Percentiles rank a stretch among this genome's conserved stretches.
Conservation (phyloP, 768 basidiomycete genomes). For the Boletellus sp. region DNA sequence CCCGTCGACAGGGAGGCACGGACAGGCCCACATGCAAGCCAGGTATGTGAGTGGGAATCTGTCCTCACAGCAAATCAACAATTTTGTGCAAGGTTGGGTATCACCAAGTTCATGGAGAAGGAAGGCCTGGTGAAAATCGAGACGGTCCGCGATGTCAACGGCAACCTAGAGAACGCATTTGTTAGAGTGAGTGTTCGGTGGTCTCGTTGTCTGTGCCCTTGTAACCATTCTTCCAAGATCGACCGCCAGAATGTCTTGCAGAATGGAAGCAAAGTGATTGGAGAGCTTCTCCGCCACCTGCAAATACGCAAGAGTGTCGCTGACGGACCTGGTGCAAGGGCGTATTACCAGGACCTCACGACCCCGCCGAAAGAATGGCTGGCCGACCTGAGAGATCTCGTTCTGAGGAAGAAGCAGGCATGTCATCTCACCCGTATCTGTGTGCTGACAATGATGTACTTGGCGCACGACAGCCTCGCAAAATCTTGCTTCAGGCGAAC, state of each 20-base stretch:
- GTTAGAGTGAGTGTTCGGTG: conserved; percentile 49
- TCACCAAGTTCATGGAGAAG: conserved; percentile 73
- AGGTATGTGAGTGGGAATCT: conserved; percentile 43
- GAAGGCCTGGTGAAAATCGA: conserved; percentile 68
- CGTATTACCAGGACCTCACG: conserved; percentile 78
- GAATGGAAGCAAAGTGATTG: conserved; percentile 62
- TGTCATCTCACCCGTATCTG: conserved; percentile 19
- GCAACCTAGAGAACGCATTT: conserved; percentile 63
- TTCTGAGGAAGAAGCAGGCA: conserved; percentile 76
- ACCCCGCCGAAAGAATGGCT: conserved; percentile 70
- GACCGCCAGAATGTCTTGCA: conserved; percentile 66
- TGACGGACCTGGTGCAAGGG: conserved; percentile 73
- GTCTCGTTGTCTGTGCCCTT: background rate
- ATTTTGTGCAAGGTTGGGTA: conserved; percentile 55
- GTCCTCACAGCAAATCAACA: background rate
- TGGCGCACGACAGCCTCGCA: conserved; percentile 56
- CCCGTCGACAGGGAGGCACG: conserved; percentile 75
- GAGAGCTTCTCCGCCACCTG: conserved; percentile 72
- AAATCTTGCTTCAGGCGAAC: conserved; percentile 82
- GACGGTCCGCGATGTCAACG: conserved; percentile 55
- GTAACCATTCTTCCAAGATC: conserved; percentile 41
- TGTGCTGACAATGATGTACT: background rate
- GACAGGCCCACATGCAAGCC: conserved; percentile 90
- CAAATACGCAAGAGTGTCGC: conserved; percentile 86
- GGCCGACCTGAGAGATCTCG: conserved; percentile 70